These are phyloP conservation scores for Boletus speciosus DNA, from an alignment of 768 basidiomycete genomes.

Conservation along the genomic window DNA sequence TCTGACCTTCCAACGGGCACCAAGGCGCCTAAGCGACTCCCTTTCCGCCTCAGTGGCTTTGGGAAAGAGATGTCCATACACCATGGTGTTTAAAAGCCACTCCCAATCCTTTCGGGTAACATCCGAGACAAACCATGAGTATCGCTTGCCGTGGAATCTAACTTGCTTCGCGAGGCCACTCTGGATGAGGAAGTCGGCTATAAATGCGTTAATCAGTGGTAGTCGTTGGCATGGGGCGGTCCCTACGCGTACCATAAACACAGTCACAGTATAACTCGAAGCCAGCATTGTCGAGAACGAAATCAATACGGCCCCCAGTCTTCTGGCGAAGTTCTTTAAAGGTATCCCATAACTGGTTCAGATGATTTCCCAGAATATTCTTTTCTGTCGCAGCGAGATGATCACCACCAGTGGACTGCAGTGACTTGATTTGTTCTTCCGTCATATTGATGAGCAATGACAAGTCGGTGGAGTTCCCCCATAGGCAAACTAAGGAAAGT, in stretches of 20 bases:
- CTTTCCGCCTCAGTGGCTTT: slow-evolving; percentile 75
- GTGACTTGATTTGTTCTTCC: slow-evolving; percentile 92
- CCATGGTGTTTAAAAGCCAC: slow-evolving; percentile 85
- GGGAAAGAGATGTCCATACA: slow-evolving; percentile 91
- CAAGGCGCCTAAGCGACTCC: slow-evolving; percentile 76
- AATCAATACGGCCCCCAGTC: slow-evolving; percentile 73
- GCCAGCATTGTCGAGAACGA: slow-evolving; percentile 85
- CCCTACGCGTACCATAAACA: slow-evolving; percentile 63
- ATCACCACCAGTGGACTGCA: slow-evolving; percentile 97
- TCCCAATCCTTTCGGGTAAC: slow-evolving; percentile 93
- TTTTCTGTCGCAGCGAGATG: slow-evolving; percentile 93
- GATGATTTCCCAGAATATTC: slow-evolving; percentile 90
- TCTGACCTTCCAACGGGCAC: slow-evolving; percentile 82
- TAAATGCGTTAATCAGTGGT: slow-evolving; percentile 15
- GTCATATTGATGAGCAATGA: slow-evolving; percentile 97
- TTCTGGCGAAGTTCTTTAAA: slow-evolving; percentile 67
- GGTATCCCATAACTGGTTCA: slow-evolving; percentile 66
- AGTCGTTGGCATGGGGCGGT: neutral
- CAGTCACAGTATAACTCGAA: slow-evolving; percentile 83
- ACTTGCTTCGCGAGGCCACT: slow-evolving; percentile 81
- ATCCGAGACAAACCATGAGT: slow-evolving; percentile 93
- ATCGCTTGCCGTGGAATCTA: slow-evolving; percentile 93
- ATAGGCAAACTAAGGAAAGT: slow-evolving; percentile 70
- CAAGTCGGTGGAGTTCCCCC: slow-evolving; percentile 96
- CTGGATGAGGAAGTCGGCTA: slow-evolving; percentile 92